A percentile compares a stretch with the other conserved stretches of the same genome.
Evolutionary conservation across 192 early-diverging fungal species (phyloP).

Genomic region (Oehlia diaphana): DNA sequence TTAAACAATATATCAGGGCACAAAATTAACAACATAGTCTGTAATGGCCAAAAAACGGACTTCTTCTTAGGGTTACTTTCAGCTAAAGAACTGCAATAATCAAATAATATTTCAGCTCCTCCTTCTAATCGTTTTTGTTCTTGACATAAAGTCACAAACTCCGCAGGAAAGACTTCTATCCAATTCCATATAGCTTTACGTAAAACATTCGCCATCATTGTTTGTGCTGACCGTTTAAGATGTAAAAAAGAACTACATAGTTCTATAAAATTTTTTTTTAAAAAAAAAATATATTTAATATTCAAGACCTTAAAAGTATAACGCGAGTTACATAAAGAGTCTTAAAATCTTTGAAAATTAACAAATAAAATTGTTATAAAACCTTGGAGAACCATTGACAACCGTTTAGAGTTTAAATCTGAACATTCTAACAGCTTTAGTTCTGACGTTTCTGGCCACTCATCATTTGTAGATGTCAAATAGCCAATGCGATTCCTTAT

Average conservation of each 20-base stretch:
- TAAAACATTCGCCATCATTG: slow-evolving; percentile 72
- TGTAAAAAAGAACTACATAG: slow-evolving; percentile 51
- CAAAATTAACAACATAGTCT: slow-evolving; percentile 80
- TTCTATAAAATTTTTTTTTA: slow-evolving; percentile 33
- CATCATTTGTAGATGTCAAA: slow-evolving; percentile 63
- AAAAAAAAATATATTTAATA: neutral
- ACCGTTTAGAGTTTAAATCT: slow-evolving; percentile 71
- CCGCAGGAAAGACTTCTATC: slow-evolving; percentile 82
- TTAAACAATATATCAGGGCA: slow-evolving; percentile 79
- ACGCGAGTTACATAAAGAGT: no score
- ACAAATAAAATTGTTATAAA: neutral
- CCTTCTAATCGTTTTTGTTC: slow-evolving; percentile 60
- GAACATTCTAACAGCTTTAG: slow-evolving; percentile 86
- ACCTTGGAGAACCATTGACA: slow-evolving; percentile 69
- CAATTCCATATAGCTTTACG: slow-evolving; percentile 90
- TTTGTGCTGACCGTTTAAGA: slow-evolving; percentile 71
- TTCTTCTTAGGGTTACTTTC: slow-evolving; percentile 63
- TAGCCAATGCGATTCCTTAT: slow-evolving; percentile 67
- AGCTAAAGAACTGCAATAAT: slow-evolving; percentile 64
- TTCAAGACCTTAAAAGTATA: neutral
- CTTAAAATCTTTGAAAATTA: neutral
- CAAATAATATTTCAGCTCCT: slow-evolving; percentile 75
- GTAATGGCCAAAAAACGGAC: slow-evolving; percentile 82
- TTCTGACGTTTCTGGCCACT: slow-evolving; percentile 75
- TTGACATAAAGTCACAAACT: slow-evolving; percentile 79